These are phyloP conservation scores for Stromatinia cepivora DNA, from an alignment of 2,329 filamentous ascomycete genomes.

Conservation along the genomic window DNA sequence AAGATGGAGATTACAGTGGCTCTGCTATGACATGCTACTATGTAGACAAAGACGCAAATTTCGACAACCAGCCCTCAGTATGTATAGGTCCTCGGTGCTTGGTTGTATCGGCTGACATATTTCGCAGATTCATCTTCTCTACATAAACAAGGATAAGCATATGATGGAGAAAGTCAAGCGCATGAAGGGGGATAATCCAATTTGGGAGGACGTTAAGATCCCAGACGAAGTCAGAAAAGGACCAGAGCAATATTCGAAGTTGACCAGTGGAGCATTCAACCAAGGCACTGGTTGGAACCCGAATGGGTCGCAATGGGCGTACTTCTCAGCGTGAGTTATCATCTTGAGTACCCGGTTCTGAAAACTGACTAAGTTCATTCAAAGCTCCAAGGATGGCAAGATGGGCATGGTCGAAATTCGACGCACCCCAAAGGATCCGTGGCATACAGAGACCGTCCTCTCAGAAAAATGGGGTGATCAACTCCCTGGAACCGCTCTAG, in stretches of 20 bases:
- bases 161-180: conserved; percentile 17
- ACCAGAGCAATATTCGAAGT: conserved; percentile 18
- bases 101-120: neutral
- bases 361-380: neutral
- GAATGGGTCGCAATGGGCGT: conserved; percentile 18
- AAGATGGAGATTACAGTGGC: conserved; percentile 3
- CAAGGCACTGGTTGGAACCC: conserved; percentile 2
- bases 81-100: neutral
- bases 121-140: conserved; percentile 20
- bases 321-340: conserved; percentile 13
- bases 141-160: conserved; percentile 1
- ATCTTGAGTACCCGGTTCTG: neutral
- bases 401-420: conserved; percentile 15
- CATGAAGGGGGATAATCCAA: conserved; percentile 11
- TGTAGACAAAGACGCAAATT: conserved; percentile 19
- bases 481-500: conserved; percentile 8
- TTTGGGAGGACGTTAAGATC: conserved; percentile 13
- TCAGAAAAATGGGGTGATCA: conserved; percentile 1
- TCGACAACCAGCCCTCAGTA: conserved; percentile 7
- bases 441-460: conserved; percentile 14
- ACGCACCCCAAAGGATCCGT: conserved; percentile 18
- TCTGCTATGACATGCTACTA: conserved; percentile 19
- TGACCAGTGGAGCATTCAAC: conserved; percentile 11
- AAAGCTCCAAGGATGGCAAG: conserved; percentile 1
- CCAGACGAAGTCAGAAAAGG: conserved; percentile 13